Evolutionary conservation across 164 flowering plant species (phyloP).

Genomic region (Santalum album): DNA sequence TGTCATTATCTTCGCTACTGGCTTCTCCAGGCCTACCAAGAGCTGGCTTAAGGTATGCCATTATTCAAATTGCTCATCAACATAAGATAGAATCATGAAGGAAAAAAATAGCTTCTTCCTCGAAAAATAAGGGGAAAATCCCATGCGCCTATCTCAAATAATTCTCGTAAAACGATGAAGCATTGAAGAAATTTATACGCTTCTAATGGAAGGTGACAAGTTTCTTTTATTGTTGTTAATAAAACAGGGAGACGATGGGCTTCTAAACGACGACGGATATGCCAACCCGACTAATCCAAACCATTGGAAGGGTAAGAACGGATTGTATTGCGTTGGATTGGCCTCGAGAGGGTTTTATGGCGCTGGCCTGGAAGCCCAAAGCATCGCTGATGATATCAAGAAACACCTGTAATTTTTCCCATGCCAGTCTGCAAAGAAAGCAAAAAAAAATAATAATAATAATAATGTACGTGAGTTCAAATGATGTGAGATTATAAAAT

Average conservation of each 20-base stretch:
- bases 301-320: constrained; percentile 67
- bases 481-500: no score
- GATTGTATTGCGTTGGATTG: constrained; percentile 56
- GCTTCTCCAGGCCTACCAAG: constrained; percentile 47
- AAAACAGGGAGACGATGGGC: constrained; percentile 34
- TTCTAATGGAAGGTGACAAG: constrained; percentile 44
- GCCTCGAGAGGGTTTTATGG: constrained; percentile 51
- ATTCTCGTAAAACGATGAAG: no score
- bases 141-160: no score
- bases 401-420: neutral
- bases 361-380: constrained; percentile 37
- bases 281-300: constrained; percentile 25
- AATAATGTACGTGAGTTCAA: no score
- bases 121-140: no score
- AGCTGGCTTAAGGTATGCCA: constrained; percentile 50
- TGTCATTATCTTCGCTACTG: constrained; percentile 53
- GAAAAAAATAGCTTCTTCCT: no score
- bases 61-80: neutral
- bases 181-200: no score
- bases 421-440: no score
- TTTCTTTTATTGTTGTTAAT: constrained; percentile 31
- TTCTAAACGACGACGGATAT: constrained; percentile 20
- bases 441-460: no score
- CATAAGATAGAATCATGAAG: no score
- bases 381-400: constrained; percentile 50